Percentiles rank a stretch among this genome's conserved stretches.
phyloP scores from a whole-genome alignment of 345 rosid species.

The Salix dunnii region DNA sequence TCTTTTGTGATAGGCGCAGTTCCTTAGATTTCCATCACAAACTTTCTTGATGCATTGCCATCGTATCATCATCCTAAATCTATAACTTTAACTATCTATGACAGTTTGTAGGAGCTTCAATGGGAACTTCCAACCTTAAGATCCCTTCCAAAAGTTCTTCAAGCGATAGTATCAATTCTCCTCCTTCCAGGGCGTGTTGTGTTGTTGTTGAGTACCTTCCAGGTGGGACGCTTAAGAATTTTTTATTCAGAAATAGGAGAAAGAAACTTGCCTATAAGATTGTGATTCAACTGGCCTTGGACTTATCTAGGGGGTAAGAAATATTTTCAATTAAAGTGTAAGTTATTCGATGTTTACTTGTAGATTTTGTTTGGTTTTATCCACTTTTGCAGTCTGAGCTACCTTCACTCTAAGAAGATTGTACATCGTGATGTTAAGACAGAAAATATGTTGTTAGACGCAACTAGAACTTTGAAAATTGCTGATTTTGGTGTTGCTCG shows the following conservation, averaged over 20 bases:
- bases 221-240: constrained; percentile 35
- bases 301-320: constrained; percentile 36
- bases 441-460: constrained; percentile 31
- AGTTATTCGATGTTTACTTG: not conserved
- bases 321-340: not conserved
- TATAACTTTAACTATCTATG: constrained; percentile 6
- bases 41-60: not conserved
- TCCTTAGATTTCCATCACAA: not conserved
- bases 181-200: constrained; percentile 31
- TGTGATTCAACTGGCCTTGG: constrained; percentile 38
- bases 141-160: constrained; percentile 18
- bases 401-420: constrained; percentile 33
- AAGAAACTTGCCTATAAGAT: constrained; percentile 35
- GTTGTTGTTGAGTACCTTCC: constrained; percentile 36
- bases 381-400: constrained; percentile 26
- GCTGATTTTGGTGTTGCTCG: constrained; percentile 40
- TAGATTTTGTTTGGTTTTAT: not conserved
- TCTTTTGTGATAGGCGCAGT: not conserved
- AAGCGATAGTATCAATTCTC: constrained; percentile 10
- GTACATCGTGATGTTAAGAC: constrained; percentile 39
- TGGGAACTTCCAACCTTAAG: constrained; percentile 37
- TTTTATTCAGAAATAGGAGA: constrained; percentile 34
- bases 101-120: constrained; percentile 37
- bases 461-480: constrained; percentile 27
- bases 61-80: not conserved